Evolutionary conservation across 2,329 filamentous ascomycete species (phyloP).

Genomic region (Pyrenochaeta sp.): DNA sequence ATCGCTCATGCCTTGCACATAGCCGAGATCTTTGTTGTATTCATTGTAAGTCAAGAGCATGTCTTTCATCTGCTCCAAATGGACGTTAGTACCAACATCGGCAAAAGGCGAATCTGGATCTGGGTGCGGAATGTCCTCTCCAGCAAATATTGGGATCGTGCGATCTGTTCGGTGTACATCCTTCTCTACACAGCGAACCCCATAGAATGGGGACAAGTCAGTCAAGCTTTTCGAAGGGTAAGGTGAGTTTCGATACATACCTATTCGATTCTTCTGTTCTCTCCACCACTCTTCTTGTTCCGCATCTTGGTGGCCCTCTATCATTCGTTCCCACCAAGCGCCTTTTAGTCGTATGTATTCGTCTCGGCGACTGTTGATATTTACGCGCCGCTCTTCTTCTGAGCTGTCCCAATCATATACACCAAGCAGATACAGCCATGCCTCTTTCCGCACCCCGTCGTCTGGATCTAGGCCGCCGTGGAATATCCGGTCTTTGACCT

Average conservation of each 20-base stretch:
- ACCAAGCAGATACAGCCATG: constrained; percentile 92
- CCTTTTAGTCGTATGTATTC: constrained; percentile 95
- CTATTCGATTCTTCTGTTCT: constrained; percentile 91
- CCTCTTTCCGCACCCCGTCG: constrained; percentile 93
- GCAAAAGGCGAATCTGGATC: constrained; percentile 96
- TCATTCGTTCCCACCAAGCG: constrained; percentile 93
- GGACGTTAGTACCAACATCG: constrained; percentile 91
- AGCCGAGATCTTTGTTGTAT: constrained; percentile 93
- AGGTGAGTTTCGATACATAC: constrained; percentile 63
- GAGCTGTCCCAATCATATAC: constrained; percentile 95
- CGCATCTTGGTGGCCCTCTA: constrained; percentile 79
- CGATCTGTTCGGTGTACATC: constrained; percentile 98
- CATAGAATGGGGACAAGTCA: constrained; percentile 63
- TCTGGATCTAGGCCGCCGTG: constrained; percentile 89
- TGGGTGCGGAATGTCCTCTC: constrained; percentile 95
- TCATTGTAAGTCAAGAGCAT: constrained; percentile 99
- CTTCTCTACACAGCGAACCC: constrained; percentile 77
- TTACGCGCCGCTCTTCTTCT: constrained; percentile 80
- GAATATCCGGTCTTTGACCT: constrained; percentile 97
- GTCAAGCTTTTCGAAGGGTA: constrained; percentile 26
- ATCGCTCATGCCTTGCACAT: constrained; percentile 99
- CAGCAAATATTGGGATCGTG: constrained; percentile 91
- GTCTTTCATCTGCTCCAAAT: constrained; percentile 98
- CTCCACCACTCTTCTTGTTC: constrained; percentile 96
- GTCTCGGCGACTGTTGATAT: constrained; percentile 85